Base-by-base conservation (phyloP, 805 yeast genomes). In the Brettanomyces custersianus region DNA sequence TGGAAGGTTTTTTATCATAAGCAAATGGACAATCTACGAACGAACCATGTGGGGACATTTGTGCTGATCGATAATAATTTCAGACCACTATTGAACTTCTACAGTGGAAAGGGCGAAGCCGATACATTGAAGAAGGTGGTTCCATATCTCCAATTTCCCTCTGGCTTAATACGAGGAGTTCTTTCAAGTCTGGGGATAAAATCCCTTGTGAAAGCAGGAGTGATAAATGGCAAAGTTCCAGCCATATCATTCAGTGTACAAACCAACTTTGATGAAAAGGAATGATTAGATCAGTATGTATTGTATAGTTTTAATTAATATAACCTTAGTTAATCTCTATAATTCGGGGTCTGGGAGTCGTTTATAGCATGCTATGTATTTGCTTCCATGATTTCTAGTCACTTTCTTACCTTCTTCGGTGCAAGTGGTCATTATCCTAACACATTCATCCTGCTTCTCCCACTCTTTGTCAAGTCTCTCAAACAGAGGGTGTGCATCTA, bases 351-450 rank as follows among this genome's bases (percentile, higher is more conserved):
- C 68, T 31, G 85, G 77, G 35, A 82, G 56, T 57, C 95, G 72
- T 58, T 65, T 74, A 56, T 77, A 88, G 52, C 97, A 92, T 16
- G 96, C 96, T 24, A 87, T 70, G 59, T 68, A 92, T 57, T 92
- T 92, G 43, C 65, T 67, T 21, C 98, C 98, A 29, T 80, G 70
- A 55, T 92, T 92, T 52, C 98, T 74, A 32, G 77, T 80, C 25
- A 92, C 98, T 60, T 92, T 92, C 62, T 92, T 88, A 40, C 98
- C 98, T 60, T 92, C 98, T 60, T 92, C 98, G 1, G 98, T 92
- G n/a, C 92, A 79, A 41, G 80, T 77, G 40, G 74, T 75, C 97
- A 92, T 92, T 34, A 85, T 73, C 41, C 71, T 62, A 17, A 88
- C 97, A 61, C 97, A 88, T 43, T 64, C 63, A 58, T 92, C 98